These are phyloP conservation scores for Phlyctochytrium planicorne DNA, from an alignment of 192 early-diverging fungal genomes.

Conservation along the genomic window DNA sequence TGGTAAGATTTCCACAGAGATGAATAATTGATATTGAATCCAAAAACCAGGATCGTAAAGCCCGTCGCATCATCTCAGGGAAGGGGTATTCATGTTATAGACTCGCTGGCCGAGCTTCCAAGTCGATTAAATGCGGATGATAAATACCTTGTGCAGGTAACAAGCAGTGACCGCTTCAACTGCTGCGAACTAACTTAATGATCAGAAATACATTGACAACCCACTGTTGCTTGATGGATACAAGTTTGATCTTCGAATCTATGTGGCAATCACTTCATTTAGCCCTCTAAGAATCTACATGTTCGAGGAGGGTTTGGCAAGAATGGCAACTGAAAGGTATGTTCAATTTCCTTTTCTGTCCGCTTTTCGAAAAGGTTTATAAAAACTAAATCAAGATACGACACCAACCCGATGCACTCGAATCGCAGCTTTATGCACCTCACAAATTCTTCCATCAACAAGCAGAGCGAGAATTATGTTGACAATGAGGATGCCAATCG, in stretches of 20 bases:
- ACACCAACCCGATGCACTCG: not conserved
- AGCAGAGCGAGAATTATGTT: too few species aligned
- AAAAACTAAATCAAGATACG: slow-evolving; percentile 1
- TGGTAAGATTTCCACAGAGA: slow-evolving; percentile 1
- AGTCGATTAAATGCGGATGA: slow-evolving; percentile 19
- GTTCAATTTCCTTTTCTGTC: slow-evolving; percentile 17
- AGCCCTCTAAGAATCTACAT: slow-evolving; percentile 42
- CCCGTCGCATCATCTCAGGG: not conserved
- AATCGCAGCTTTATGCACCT: slow-evolving; percentile 35
- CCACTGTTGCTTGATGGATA: slow-evolving; percentile 39
- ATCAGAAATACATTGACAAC: slow-evolving; percentile 31
- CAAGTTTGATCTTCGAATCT: slow-evolving; percentile 45
- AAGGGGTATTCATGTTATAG: slow-evolving; percentile 10
- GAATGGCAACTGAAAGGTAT: slow-evolving; percentile 30
- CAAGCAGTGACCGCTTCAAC: not conserved
- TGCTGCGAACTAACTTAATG: too few species aligned
- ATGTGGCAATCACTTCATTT: slow-evolving; percentile 41
- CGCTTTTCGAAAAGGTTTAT: not conserved
- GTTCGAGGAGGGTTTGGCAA: slow-evolving; percentile 29
- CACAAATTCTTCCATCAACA: too few species aligned
- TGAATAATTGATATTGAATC: not conserved
- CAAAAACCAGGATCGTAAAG: slow-evolving; percentile 10
- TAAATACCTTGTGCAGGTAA: slow-evolving; percentile 10
- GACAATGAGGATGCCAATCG: too few species aligned
- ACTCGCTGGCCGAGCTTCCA: slow-evolving; percentile 27